Percentiles rank a stretch among this genome's conserved stretches.
Conservation (phyloP, 2,329 filamentous ascomycete genomes). For the Cladorrhinum sp. region DNA sequence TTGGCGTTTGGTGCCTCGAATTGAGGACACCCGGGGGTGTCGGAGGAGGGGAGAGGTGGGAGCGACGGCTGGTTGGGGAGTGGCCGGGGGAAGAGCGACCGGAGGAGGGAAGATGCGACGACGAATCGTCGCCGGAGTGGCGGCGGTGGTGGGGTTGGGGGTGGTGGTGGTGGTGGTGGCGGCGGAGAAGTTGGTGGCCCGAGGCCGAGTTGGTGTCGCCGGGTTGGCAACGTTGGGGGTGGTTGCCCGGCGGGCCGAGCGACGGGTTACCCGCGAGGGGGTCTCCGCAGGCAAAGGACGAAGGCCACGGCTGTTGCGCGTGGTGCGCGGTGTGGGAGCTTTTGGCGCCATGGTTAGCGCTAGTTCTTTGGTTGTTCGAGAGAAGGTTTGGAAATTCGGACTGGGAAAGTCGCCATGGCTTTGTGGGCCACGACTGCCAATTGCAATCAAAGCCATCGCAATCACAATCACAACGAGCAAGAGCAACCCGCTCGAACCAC, state of each 20-base stretch:
- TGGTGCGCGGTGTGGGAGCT: constrained; percentile 24
- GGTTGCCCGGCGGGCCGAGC: background rate
- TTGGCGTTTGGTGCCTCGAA: constrained; percentile 3
- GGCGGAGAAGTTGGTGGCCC: background rate
- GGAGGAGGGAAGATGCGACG: constrained; percentile 16
- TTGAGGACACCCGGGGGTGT: constrained; percentile 11
- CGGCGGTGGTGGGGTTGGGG: constrained; percentile 2
- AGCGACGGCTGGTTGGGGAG: constrained; percentile 6
- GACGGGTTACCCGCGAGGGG: background rate
- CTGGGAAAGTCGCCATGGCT: background rate
- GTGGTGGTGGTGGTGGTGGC: constrained; percentile 7
- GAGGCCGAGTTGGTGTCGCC: background rate
- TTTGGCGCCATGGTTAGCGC: constrained; percentile 22
- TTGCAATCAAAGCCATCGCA: background rate
- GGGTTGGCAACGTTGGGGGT: background rate
- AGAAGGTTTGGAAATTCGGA: constrained; percentile 2
- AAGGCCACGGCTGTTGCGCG: constrained; percentile 27
- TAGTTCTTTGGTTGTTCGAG: constrained; percentile 2
- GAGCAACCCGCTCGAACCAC: background rate
- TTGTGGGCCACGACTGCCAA: background rate
- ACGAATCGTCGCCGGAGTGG: background rate
- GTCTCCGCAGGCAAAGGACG: constrained; percentile 11
- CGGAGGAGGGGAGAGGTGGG: constrained; percentile 10
- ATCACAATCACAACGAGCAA: background rate
- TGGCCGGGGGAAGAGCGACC: constrained; percentile 7